Conservation (phyloP, 176 grass and related monocot genomes). For the Eleusine indica region DNA sequence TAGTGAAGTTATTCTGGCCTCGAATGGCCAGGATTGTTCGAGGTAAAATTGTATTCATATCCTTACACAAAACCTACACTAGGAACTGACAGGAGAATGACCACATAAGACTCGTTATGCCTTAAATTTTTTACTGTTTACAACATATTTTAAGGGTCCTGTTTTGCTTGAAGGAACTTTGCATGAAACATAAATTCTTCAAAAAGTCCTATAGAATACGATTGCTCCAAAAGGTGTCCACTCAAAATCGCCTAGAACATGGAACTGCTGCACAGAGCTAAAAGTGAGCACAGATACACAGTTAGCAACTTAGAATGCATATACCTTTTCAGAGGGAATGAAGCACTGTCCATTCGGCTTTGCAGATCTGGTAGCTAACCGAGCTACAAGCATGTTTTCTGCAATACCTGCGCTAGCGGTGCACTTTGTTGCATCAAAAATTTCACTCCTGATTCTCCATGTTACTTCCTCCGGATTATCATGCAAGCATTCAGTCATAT, state of each 20-base stretch:
- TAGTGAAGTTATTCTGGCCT: not conserved
- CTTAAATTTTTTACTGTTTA: slow-evolving; percentile 7
- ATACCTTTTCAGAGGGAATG: slow-evolving; percentile 82
- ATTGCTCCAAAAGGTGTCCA: slow-evolving; percentile 10
- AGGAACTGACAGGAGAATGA: slow-evolving; percentile 2
- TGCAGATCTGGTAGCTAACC: slow-evolving; percentile 87
- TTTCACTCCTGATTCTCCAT: slow-evolving; percentile 67
- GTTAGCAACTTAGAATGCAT: slow-evolving; percentile 9
- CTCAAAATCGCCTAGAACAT: slow-evolving; percentile 28
- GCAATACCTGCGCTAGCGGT: slow-evolving; percentile 89
- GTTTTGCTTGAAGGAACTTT: slow-evolving; percentile 7
- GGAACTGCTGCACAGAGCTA: slow-evolving; percentile 1
- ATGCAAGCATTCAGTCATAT: slow-evolving; percentile 63
- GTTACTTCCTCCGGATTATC: slow-evolving; percentile 67
- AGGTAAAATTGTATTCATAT: not conserved
- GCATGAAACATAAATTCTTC: slow-evolving; percentile 4
- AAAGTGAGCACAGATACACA: not conserved
- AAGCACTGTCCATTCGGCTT: slow-evolving; percentile 92
- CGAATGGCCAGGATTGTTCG: not conserved
- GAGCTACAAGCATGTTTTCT: slow-evolving; percentile 89
- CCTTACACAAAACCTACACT: not conserved
- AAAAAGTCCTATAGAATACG: slow-evolving; percentile 1
- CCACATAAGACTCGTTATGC: not conserved
- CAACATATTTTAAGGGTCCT: not conserved
- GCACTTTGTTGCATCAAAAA: slow-evolving; percentile 74